Conservation (phyloP, 78 protist genomes). For the Cavenderia fasciculata region DNA sequence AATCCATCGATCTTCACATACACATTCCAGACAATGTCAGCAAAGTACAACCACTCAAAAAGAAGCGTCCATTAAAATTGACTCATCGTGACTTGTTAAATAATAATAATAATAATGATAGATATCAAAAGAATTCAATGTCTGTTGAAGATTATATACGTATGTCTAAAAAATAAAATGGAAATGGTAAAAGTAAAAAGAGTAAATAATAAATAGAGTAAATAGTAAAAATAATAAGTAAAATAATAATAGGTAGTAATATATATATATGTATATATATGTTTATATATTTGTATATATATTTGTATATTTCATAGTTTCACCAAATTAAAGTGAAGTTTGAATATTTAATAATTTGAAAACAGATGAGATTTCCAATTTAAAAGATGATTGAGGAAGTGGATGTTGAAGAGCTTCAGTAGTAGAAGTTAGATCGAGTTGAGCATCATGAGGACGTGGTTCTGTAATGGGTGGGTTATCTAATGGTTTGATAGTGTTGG, state of each 20-base stretch:
- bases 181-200: too few species aligned
- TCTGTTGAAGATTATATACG: not conserved
- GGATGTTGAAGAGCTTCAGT: not conserved
- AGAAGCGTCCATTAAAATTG: slow-evolving; percentile 19
- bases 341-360: too few species aligned
- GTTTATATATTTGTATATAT: too few species aligned
- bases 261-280: too few species aligned
- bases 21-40: slow-evolving; percentile 7
- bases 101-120: not conserved
- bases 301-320: too few species aligned
- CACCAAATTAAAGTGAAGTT: too few species aligned
- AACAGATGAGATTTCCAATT: too few species aligned
- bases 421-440: slow-evolving; percentile 16
- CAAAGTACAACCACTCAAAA: slow-evolving; percentile 29
- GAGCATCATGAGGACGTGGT: slow-evolving; percentile 51
- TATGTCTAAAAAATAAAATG: too few species aligned
- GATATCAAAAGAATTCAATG: not conserved
- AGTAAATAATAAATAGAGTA: too few species aligned
- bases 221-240: too few species aligned
- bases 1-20: slow-evolving; percentile 18
- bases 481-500: not conserved
- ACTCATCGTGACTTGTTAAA: too few species aligned
- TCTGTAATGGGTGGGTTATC: slow-evolving; percentile 16
- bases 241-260: too few species aligned
- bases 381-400: not conserved